Conservation (phyloP, 257 asterid genomes). For the Fraxinus americana region DNA sequence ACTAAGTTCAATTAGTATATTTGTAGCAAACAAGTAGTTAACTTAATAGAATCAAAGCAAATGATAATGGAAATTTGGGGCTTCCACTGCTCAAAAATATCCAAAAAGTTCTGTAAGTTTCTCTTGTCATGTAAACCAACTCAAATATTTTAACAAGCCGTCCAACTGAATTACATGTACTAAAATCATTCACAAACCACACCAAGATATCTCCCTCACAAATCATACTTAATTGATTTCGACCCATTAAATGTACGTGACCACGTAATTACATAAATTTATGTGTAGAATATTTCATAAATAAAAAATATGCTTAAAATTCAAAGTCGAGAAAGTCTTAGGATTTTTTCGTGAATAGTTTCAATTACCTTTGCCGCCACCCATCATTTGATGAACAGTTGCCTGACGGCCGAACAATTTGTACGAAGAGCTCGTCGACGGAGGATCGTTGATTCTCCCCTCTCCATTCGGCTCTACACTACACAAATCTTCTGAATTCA, state of each 20-base stretch:
- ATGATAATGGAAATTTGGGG: not conserved
- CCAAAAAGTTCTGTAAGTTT: not conserved
- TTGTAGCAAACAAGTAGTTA: not conserved
- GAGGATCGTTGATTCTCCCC: slow-evolving; percentile 44
- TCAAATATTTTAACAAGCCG: not conserved
- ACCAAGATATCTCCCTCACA: not conserved
- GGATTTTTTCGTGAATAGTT: not conserved
- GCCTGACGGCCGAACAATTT: slow-evolving; percentile 53
- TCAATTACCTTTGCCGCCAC: slow-evolving; percentile 74
- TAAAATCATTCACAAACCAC: not conserved
- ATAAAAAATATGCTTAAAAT: not conserved
- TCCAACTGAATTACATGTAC: not conserved
- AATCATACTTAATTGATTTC: not conserved
- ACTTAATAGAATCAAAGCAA: not conserved
- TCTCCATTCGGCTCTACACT: slow-evolving; percentile 51
- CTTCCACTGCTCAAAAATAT: not conserved
- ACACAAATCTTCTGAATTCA: slow-evolving; percentile 57
- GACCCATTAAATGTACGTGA: not conserved
- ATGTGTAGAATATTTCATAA: not conserved
- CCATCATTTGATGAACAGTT: slow-evolving; percentile 72
- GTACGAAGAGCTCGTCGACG: slow-evolving; percentile 57
- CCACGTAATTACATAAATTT: not conserved
- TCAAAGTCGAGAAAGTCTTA: not conserved
- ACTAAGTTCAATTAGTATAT: not conserved
- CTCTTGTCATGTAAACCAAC: not conserved